Evolutionary conservation across 2,329 filamentous ascomycete species (phyloP), one percentile per base, ranked within the genome.

Genomic region (Gremmenia infestans): DNA sequence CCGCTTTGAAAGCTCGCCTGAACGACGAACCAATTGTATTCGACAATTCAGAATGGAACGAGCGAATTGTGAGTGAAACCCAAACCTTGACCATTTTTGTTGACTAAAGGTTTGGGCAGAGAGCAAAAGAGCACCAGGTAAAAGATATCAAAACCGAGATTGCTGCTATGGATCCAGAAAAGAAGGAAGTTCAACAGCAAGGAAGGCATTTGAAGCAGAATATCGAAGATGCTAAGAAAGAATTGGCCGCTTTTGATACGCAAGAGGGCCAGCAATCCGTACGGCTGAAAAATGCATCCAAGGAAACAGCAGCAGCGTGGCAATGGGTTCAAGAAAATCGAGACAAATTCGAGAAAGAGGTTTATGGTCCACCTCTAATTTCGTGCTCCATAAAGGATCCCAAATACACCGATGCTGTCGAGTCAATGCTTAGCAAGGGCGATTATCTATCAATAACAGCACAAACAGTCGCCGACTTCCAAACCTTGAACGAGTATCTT

Each of bases 261-360:
- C 82, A 88, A 63, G 78, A 85, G 57, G 92, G 91, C 5, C 87
- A 89, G 66, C 86, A 90, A 62, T 76, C 88, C 54, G 82, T 74
- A 49, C 83, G 87, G 61, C 78, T 99, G 53, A 77, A 76, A 52
- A 77, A 69, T 5, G 15, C 80, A 0, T 87, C 86, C 11, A 68
- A 68, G 0, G 88, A 97, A 55, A 83, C 87, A 2, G 80, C 81
- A 11, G 75, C 69, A 61, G 91, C 86, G 2, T 96, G 90, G 85
- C 78, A 85, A 43, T 99, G 93, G 92, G 79, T 97, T 51, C 81
- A 89, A 67, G 71, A 83, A 2, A 84, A 99, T 68, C 80, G 79
- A 57, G 69, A 79, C 48, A 68, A 73, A 45, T 86, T 89, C 60
- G 77, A 82, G 60, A 77, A 81, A 36, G 73, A 80, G 39, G 80